phyloP scores from a whole-genome alignment of 306 rosid species.

The cucumber (Cucumis sativus) region Cucumber_9930_V3 NC_026655.2:19883501-19884000 shows the following conservation, averaged over 20 bases:
- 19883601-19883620: neutral
- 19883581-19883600: neutral
- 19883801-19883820: neutral
- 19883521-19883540: neutral
- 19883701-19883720: neutral
- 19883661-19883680: neutral
- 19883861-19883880: too few relatives aligned
- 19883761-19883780: neutral
- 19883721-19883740: neutral
- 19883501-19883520: neutral
- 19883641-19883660: neutral
- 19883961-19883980: too few relatives aligned
- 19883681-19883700: neutral
- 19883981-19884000: too few relatives aligned
- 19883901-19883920: too few relatives aligned
- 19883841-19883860: neutral
- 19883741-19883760: neutral
- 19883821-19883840: neutral
- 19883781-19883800: neutral
- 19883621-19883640: neutral
- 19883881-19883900: too few relatives aligned
- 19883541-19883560: neutral
- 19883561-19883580: neutral
- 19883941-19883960: too few relatives aligned
- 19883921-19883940: too few relatives aligned